Conservation (phyloP, 1,284 basidiomycete genomes). For the Apiotrichum domesticum region DNA sequence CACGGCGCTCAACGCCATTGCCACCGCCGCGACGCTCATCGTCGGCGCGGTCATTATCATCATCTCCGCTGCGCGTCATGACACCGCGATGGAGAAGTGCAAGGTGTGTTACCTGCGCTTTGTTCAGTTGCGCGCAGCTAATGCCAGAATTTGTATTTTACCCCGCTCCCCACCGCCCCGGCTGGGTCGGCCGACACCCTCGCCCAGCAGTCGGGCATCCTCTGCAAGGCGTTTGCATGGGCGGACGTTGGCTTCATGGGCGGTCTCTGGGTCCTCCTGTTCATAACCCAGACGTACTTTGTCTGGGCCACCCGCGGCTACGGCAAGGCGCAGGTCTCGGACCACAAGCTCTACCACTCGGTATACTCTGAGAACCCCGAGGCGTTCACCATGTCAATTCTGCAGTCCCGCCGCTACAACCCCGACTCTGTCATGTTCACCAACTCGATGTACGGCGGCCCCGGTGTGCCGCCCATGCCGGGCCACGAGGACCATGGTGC, state of each 20-base stretch:
- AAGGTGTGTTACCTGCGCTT: constrained; percentile 33
- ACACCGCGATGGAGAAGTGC: constrained; percentile 62
- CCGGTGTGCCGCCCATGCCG: constrained; percentile 9
- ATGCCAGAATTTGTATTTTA: constrained; percentile 18
- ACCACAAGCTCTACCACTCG: constrained; percentile 73
- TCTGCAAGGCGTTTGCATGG: constrained; percentile 85
- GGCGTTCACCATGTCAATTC: constrained; percentile 57
- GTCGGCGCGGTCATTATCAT: constrained; percentile 73
- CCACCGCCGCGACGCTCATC: constrained; percentile 59
- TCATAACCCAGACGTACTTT: constrained; percentile 61
- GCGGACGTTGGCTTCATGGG: constrained; percentile 86
- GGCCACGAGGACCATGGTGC: constrained; percentile 49
- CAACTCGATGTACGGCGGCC: constrained; percentile 17
- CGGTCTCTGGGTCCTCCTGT: constrained; percentile 70
- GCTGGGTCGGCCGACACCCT: constrained; percentile 24
- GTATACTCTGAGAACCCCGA: constrained; percentile 54
- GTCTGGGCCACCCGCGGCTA: constrained; percentile 61
- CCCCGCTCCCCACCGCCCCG: constrained; percentile 37
- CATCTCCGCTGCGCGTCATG: constrained; percentile 67
- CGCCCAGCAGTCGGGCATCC: constrained; percentile 54
- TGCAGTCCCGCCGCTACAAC: constrained; percentile 59
- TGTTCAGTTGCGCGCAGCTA: no score
- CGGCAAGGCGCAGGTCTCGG: constrained; percentile 63
- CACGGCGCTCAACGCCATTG: constrained; percentile 60
- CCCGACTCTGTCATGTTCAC: constrained; percentile 42